Conservation (phyloP, 495 filamentous ascomycete species). For the Pyronema omphalodes region DNA sequence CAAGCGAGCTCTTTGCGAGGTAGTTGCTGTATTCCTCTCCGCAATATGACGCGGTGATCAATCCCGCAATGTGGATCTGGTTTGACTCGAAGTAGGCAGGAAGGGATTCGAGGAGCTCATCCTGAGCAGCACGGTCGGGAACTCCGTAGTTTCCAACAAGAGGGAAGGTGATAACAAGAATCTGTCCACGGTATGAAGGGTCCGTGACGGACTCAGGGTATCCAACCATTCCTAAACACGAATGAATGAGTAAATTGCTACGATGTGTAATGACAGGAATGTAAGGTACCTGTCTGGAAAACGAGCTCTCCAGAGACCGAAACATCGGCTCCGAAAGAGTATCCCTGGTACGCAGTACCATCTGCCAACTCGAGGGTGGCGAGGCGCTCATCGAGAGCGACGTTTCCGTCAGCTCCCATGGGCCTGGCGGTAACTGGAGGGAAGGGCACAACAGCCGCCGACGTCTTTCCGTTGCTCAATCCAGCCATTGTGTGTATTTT, state of each 20-base stretch:
- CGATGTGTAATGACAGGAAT: neutral
- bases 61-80: conserved; percentile 79
- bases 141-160: conserved; percentile 81
- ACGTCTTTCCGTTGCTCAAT: neutral
- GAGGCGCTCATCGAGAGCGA: conserved; percentile 33
- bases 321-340: conserved; percentile 86
- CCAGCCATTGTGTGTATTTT: neutral
- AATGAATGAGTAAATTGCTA: neutral
- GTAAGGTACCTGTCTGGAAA: conserved; percentile 56
- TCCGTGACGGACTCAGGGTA: conserved; percentile 93
- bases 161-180: conserved; percentile 79
- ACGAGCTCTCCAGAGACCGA: conserved; percentile 89
- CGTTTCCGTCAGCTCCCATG: conserved; percentile 23
- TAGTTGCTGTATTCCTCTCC: conserved; percentile 91
- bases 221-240: conserved; percentile 64
- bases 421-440: conserved; percentile 38
- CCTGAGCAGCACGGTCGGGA: conserved; percentile 61
- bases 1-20: conserved; percentile 72
- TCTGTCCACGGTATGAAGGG: conserved; percentile 81
- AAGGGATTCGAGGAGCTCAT: conserved; percentile 62
- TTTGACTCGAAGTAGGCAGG: conserved; percentile 82
- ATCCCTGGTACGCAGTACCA: conserved; percentile 71
- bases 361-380: conserved; percentile 80
- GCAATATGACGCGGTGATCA: conserved; percentile 75
- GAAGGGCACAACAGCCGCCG: conserved; percentile 21